Base-by-base conservation (phyloP, 2,329 filamentous ascomycete species). In the Cercospora citrullina region DNA sequence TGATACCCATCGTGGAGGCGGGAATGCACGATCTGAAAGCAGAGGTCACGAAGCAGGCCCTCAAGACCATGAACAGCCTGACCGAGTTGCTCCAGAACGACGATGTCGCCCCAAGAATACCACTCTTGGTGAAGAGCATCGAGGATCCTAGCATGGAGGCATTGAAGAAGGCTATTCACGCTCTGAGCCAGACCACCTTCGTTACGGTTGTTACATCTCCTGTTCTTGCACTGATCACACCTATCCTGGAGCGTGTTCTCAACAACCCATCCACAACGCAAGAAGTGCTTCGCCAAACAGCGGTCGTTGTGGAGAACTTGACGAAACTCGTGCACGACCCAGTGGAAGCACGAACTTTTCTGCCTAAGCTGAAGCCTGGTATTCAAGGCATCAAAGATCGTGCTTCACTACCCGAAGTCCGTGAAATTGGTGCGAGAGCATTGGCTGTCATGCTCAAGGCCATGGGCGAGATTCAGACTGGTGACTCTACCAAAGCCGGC, bases 271-370 rank as follows among this genome's bases (percentile, higher is more conserved):
- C 88, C 16, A 99, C 95, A 4, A 87, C 92, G 3, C 95, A 99
- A 80, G 95, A 99, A 82, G 94, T 98, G 23, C 86, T 97, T 65
- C 91, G 95, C 69, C 94, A 97, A 82, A 97, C 95, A 2, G 93
- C 96, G 31, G 93, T 99, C 64, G 96, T 99, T 62, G 91, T 95
- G 21, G 95, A 99, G 83, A 99, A 99, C 83, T 84, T 99, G 83
- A 99, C 95, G 69, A 98, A 97, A 84, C 89, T 99, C 33, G 95
- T 99, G 30, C 95, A 99, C 80, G 94, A 92, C 79, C 95, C 95
- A 14, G 89, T 97, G 68, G 95, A 99, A 84, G 95, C 95, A 36
- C 88, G 95, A 72, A 92, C 92, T 65, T 99, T 99, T 86, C 82
- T 99, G 78, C 95, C 95, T 62, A 97, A 97, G 82, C 85, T 99